phyloP scores from a whole-genome alignment of 2,329 filamentous ascomycete genomes.

The Scedosporium minutisporum region DNA sequence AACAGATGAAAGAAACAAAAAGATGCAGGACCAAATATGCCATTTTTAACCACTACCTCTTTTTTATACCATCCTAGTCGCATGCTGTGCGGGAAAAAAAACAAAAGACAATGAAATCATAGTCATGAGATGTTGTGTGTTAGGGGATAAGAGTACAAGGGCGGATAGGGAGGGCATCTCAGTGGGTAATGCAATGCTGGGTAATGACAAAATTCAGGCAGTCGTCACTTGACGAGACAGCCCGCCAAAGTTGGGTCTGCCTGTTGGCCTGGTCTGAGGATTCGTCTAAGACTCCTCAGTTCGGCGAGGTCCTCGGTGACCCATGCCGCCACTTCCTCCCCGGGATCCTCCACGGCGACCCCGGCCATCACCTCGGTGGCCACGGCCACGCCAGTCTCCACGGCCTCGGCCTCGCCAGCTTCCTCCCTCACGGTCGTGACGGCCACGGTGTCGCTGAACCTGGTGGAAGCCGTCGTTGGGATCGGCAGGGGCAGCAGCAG shows the following conservation, averaged over 20 bases:
- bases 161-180: background rate
- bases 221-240: background rate
- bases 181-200: background rate
- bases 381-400: conserved; percentile 41
- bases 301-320: conserved; percentile 26
- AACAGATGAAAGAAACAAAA: background rate
- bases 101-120: background rate
- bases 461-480: conserved; percentile 62
- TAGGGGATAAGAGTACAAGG: background rate
- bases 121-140: background rate
- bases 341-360: conserved; percentile 29
- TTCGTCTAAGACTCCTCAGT: conserved; percentile 3
- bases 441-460: conserved; percentile 52
- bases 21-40: conserved; percentile 1
- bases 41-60: background rate
- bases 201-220: background rate
- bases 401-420: conserved; percentile 30
- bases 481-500: conserved; percentile 28
- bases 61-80: conserved; percentile 4
- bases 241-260: background rate
- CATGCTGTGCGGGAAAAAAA: conserved; percentile 2
- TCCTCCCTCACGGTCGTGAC: conserved; percentile 41
- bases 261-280: background rate
- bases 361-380: conserved; percentile 35
- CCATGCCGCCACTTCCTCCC: conserved; percentile 21